Conservation (phyloP, 1,284 basidiomycete genomes). For the Hypsizygus ulmarius region DNA sequence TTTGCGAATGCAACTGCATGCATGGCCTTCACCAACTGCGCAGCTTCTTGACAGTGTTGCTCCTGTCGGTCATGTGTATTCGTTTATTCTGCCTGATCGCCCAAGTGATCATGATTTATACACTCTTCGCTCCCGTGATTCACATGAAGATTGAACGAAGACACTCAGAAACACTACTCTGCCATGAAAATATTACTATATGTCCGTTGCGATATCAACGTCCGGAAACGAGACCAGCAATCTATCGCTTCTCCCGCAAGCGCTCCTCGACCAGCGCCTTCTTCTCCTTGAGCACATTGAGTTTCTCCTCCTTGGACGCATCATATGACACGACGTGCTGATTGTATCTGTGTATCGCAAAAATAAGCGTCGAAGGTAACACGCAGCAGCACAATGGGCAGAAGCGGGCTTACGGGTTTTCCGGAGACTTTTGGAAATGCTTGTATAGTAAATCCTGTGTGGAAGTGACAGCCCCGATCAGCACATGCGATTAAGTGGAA, state of each 20-base stretch:
- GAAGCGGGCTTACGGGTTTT: conserved; percentile 71
- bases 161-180: too few species aligned
- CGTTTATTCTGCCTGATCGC: too few species aligned
- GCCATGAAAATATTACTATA: neutral
- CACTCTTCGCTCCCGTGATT: too few species aligned
- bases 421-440: conserved; percentile 86
- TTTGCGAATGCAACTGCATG: neutral
- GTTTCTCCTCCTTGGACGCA: conserved; percentile 40
- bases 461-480: neutral
- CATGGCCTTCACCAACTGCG: neutral
- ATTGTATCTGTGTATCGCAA: conserved; percentile 61
- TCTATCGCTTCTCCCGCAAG: conserved; percentile 31
- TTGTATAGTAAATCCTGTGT: conserved; percentile 70
- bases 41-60: neutral
- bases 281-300: conserved; percentile 33
- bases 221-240: neutral
- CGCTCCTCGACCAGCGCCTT: conserved; percentile 35
- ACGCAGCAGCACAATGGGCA: neutral
- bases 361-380: conserved; percentile 3
- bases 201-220: neutral
- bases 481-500: neutral
- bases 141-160: too few species aligned
- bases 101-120: too few species aligned
- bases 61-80: neutral
- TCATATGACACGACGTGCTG: conserved; percentile 65